Evolutionary conservation across 495 filamentous ascomycete species (phyloP), one percentile per base, ranked within the genome.

Genomic region (Cairneyella variabilis): DNA sequence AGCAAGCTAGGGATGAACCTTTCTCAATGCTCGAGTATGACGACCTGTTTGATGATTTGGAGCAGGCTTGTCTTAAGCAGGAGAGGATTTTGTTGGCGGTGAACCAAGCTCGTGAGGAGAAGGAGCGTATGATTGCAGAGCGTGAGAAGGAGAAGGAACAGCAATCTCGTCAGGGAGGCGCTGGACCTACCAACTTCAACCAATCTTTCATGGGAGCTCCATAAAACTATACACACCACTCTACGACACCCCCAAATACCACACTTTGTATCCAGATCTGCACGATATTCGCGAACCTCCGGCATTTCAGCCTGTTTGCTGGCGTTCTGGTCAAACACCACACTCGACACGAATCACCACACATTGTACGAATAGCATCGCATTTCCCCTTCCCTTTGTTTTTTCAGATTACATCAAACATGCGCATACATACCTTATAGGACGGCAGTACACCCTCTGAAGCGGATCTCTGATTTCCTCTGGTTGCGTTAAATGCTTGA

Each of bases 1-100:
- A 70, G 41, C 62, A 68, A 21, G 36, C 43, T 7, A 51, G 62
- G 32, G 51, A 26, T 42, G 50, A 57, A 17, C 25, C 7, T 8
- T 57, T 57, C 25, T 6, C 25, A 8, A 7, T 52, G 5, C 17
- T 54, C 10, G n/a, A 23, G 7, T 32, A 54, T 21, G 32, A 26
- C 10, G 22, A 26, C 0, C 16, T 60, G 6, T 25, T 63, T 39
- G 23, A 41, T 16, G 56, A 59, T 4, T 28, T 63, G 11, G 56
- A 63, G 47, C n/a, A 41, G 3, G 18, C 39, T 20, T 57, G 57
- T 46, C 38, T 48, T 4, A 14, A 10, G 11, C 59, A 56, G 16
- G 55, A 62, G 30, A 40, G 28, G n/a, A 22, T 21, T 3, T 47
- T 55, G 2, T 23, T 58, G 1, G 45, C 25, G 16, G 59, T 58